Base-by-base conservation (phyloP, 2,329 filamentous ascomycete species). In the Fusarium protoensiforme region DNA sequence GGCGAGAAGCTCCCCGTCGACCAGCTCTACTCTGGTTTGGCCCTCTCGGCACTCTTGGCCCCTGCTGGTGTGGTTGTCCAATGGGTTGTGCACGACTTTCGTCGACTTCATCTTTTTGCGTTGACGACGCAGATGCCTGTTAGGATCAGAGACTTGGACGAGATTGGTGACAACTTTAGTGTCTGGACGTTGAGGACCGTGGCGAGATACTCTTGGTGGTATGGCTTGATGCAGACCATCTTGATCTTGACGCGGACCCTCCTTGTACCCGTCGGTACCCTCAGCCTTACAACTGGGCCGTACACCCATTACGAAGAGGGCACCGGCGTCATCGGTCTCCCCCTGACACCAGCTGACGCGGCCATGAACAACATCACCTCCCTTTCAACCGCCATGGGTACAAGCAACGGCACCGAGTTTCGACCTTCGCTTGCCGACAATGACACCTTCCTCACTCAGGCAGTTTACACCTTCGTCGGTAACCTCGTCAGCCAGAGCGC, bases 181-280 rank as follows among this genome's bases (percentile, higher is more conserved):
- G 18, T 75, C 18, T 60, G 39, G 31, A 75, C 73, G 1, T 22
- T 75, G 13, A 31, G 36, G 9, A 68, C 70, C 2, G 73, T 75
- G 5, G 62, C 61, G 14, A 69, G 65, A 20, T 75, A 75, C 3
- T 75, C 73, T 7, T 75, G 73, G 73, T 75, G 73, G 73, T 75
- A 75, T 53, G 73, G 73, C 2, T 41, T 75, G 33, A 75, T 75
- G 73, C 73, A 75, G 2, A 48, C 62, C 11, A 39, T 59, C 18
- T 18, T 75, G 18, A 75, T 75, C 5, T 11, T 75, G 1, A 74
- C 73, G 0, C 43, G 73, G 5, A 75, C 73, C 0, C 3, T 75
- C 0, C 68, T 75, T 33, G 59, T 75, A 2, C 73, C 73, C 0
- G 73, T 75, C 0, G 73, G 73, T 8, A 74, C 73, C 0, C 62